Percentiles rank a stretch among this genome's conserved stretches.
Conservation (phyloP, 176 grass and related monocot species). For the Saccharum officinarum region DNA sequence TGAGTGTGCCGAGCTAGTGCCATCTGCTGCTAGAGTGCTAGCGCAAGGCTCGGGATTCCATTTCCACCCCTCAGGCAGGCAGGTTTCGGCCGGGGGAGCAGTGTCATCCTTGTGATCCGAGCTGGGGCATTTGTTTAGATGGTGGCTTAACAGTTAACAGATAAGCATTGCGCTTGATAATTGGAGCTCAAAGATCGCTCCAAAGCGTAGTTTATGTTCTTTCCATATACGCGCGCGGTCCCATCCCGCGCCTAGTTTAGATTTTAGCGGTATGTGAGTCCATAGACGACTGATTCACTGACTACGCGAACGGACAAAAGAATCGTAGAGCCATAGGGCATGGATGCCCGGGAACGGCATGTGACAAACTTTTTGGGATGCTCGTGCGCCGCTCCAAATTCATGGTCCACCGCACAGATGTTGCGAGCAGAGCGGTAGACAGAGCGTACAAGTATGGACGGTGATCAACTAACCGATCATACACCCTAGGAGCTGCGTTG, state of each 20-base stretch:
- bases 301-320: not conserved
- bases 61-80: not conserved
- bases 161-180: not conserved
- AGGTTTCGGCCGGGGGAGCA: constrained; percentile 31
- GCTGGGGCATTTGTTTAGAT: not conserved
- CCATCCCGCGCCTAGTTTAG: not conserved
- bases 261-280: not conserved
- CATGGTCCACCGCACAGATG: not conserved
- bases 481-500: not conserved
- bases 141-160: not conserved
- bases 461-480: not conserved
- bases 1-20: not conserved
- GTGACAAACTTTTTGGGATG: not conserved
- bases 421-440: not conserved
- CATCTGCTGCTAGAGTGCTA: not conserved
- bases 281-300: not conserved
- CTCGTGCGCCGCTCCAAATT: not conserved
- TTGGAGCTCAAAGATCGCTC: not conserved
- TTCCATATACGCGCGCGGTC: no score
- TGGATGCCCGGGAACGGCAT: no score
- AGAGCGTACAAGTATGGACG: not conserved
- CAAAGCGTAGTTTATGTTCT: not conserved
- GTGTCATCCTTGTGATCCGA: constrained; percentile 22
- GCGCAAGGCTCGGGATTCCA: not conserved
- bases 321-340: not conserved